Evolutionary conservation across 1,284 basidiomycete species (phyloP).

Genomic region (Spongiforma sp.): DNA sequence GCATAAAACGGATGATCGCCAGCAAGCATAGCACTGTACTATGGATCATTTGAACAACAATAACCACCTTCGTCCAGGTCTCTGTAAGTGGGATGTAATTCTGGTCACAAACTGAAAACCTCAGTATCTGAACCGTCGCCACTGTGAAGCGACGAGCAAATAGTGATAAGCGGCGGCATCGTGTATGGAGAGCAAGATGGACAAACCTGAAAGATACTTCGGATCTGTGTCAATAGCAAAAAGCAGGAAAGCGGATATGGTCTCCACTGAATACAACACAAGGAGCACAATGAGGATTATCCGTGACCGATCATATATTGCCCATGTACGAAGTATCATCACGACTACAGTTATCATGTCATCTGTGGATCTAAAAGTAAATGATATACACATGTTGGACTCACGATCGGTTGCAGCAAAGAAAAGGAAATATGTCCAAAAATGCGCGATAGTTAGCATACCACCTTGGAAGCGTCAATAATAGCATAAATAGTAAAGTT

Average conservation of each 20-base stretch:
- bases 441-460: not conserved
- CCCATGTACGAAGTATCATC: conserved; percentile 15
- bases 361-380: not conserved
- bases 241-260: not conserved
- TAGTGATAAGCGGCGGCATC: too few relatives aligned
- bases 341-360: not conserved
- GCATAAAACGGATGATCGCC: not conserved
- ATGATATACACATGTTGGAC: too few relatives aligned
- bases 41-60: conserved; percentile 1
- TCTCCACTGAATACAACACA: not conserved
- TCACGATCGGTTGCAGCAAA: conserved; percentile 7
- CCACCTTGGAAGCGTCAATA: not conserved
- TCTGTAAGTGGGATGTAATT: not conserved
- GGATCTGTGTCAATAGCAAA: not conserved
- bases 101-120: not conserved
- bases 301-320: conserved; percentile 9
- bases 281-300: conserved; percentile 1
- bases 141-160: not conserved
- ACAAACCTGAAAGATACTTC: conserved; percentile 2
- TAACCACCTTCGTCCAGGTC: not conserved
- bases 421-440: conserved; percentile 4
- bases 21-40: not conserved
- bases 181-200: too few relatives aligned
- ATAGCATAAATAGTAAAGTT: not conserved
- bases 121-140: not conserved